phyloP scores from a whole-genome alignment of 148 eudicot species.

The Diospyros kaki region DNA sequence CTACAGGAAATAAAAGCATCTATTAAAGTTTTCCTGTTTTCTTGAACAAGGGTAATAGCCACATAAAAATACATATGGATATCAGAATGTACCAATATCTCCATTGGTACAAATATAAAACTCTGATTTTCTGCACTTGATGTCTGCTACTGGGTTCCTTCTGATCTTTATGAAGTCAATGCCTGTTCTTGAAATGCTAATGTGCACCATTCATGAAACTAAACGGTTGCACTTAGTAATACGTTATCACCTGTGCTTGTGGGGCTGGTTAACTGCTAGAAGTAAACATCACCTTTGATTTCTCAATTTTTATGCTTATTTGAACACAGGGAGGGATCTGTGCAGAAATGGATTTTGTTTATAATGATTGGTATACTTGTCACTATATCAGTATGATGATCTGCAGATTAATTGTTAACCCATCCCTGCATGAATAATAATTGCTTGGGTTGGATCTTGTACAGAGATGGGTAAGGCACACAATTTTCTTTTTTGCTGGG shows the following conservation, averaged over 20 bases:
- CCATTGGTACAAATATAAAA: too few relatives aligned
- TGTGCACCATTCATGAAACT: not conserved
- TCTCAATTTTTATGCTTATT: too few relatives aligned
- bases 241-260: not conserved
- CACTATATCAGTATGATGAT: not conserved
- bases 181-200: not conserved
- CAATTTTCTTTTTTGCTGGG: not conserved
- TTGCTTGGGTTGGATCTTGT: not conserved
- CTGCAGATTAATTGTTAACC: not conserved
- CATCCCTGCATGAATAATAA: not conserved
- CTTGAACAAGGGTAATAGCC: too few relatives aligned
- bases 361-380: not conserved
- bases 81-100: too few relatives aligned
- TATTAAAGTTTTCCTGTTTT: not conserved
- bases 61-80: too few relatives aligned
- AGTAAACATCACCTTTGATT: not conserved
- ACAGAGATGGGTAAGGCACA: too few relatives aligned
- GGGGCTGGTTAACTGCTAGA: constrained; percentile 4
- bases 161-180: too few relatives aligned
- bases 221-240: not conserved
- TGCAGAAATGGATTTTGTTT: not conserved
- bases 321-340: too few relatives aligned
- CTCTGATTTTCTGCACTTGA: too few relatives aligned
- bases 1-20: not conserved
- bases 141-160: too few relatives aligned